Base-by-base conservation (phyloP, 257 asterid species). In the Mentha longifolia region DNA sequence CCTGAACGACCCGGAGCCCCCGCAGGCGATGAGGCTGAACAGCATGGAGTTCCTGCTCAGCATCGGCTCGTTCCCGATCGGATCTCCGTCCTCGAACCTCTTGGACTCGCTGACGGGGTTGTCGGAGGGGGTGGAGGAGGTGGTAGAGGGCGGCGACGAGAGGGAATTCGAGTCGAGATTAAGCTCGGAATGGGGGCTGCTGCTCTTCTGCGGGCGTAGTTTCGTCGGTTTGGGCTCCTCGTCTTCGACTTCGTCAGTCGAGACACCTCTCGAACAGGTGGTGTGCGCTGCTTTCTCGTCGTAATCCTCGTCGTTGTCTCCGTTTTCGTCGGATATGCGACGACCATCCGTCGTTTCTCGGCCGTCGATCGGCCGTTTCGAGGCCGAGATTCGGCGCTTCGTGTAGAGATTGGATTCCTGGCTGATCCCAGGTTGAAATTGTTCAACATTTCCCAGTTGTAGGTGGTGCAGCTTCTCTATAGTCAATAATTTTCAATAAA, bases 11-110 rank as follows among this genome's bases (percentile, higher is more conserved):
- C 79, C 65, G 0, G 95, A 82, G 1, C 98, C 97, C 0, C 98
- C 97, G 50, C 98, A 92, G 0, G 95, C 90, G 14, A 92, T 87
- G 75, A 92, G 86, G 74, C 75, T 92, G 62, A 88, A 77, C 5
- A 92, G 77, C 77, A 92, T 79, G 4, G 98, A 92, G 67, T 81
- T 90, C 11, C 92, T 80, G 76, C 85, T 81, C 63, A 88, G 52
- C 79, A 87, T 8, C 3, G 97, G 88, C 79, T 83, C 97, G 9
- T 67, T 81, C 7, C 47, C 80, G 4, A 78, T 74, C 0, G 86
- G 82, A 33, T 88, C 96, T 2, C 89, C 92, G 9, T 85, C 96
- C 68, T 86, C 96, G 62, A 75, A 82, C 28, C 86, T 72, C 73
- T 71, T 80, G 0, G 81, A 31, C 1, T 66, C 66, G 19, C 15